phyloP scores from a whole-genome alignment of 306 rosid species.

The Vachellia pachyceras region DNA sequence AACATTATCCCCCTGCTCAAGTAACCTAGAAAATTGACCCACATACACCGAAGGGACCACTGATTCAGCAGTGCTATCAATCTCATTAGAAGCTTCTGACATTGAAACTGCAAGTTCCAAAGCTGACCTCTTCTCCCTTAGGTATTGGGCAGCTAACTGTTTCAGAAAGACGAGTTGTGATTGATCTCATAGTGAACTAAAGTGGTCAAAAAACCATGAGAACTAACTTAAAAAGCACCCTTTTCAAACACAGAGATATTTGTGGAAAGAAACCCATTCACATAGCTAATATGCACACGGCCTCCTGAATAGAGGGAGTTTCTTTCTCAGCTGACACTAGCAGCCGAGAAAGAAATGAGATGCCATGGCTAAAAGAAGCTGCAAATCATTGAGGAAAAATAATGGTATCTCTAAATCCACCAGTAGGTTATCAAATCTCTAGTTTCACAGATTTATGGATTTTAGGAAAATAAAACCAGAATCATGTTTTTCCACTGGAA shows the following conservation, averaged over 20 bases:
- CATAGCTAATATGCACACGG: background rate
- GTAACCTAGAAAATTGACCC: conserved; percentile 84
- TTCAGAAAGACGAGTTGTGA: conserved; percentile 44
- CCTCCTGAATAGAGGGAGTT: background rate
- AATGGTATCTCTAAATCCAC: background rate
- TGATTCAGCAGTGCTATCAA: conserved; percentile 64
- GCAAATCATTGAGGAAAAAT: conserved; percentile 15
- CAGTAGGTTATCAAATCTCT: background rate
- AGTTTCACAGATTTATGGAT: background rate
- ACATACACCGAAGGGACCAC: conserved; percentile 78
- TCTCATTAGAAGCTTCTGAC: conserved; percentile 64
- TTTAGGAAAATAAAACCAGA: background rate
- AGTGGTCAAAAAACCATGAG: background rate
- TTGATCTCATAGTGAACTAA: conserved; percentile 12
- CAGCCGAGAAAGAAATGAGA: background rate
- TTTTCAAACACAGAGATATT: background rate
- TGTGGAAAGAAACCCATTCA: conserved; percentile 21
- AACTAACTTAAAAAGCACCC: conserved; percentile 25
- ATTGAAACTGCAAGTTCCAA: conserved; percentile 74
- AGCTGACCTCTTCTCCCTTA: conserved; percentile 81
- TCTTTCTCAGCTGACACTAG: background rate
- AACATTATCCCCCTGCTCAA: conserved; percentile 74
- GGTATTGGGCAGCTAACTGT: conserved; percentile 91
- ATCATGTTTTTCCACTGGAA: background rate
- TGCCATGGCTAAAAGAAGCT: background rate